These are phyloP conservation scores for Tribonema minus DNA, from an alignment of 108 stramenopile genomes.

Conservation along the genomic window DNA sequence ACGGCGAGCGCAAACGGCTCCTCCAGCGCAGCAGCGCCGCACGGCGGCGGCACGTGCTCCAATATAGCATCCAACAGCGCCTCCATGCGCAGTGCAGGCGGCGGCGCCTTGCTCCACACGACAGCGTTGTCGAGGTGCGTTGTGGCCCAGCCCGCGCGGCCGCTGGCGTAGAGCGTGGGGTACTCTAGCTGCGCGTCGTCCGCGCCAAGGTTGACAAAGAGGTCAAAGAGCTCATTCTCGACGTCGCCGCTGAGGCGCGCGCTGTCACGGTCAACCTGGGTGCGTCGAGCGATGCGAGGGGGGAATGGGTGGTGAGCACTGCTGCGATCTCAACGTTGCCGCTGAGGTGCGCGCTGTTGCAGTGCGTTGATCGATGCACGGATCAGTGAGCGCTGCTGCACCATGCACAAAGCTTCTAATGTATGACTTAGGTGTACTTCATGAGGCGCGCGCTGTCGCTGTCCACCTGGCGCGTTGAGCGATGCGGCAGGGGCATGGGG, in stretches of 20 bases:
- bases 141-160: conserved; percentile 11
- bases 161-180: conserved; percentile 83
- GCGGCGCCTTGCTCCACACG: conserved; percentile 2
- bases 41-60: conserved; percentile 17
- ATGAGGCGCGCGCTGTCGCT: too few species aligned
- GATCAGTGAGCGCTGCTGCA: too few species aligned
- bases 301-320: too few species aligned
- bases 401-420: too few species aligned
- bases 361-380: too few species aligned
- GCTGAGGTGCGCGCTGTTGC: too few species aligned
- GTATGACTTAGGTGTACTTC: too few species aligned
- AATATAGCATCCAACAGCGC: conserved; percentile 72
- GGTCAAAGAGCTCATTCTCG: conserved; percentile 91
- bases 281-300: too few species aligned
- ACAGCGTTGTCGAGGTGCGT: conserved; percentile 51
- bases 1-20: conserved; percentile 40
- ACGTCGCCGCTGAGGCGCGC: conserved; percentile 86
- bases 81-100: conserved; percentile 60
- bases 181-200: conserved; percentile 96
- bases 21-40: conserved; percentile 1
- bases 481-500: too few species aligned
- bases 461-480: too few species aligned
- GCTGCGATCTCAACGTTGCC: too few species aligned
- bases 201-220: conserved; percentile 93
- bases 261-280: conserved; percentile 32